Base-by-base conservation (phyloP, 208 protist species). In the Leishmania tarentolae region DNA sequence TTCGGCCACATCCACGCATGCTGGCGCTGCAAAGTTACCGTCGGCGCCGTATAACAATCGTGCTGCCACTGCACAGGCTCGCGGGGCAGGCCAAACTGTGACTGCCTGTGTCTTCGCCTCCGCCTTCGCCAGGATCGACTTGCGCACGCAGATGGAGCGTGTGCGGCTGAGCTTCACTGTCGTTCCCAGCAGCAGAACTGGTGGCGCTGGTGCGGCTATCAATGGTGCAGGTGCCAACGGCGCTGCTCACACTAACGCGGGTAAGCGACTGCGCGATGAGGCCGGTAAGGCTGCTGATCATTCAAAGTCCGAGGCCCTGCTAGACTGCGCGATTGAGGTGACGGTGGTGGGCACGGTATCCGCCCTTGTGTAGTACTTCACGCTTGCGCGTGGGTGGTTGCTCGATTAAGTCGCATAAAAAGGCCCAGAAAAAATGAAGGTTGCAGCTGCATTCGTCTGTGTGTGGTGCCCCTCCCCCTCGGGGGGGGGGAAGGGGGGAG, bases 81-180 rank as follows among this genome's bases (percentile, higher is more conserved):
- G 89, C 11, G 82, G 68, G 66, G 85, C 77, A 4, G 76, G 75
- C 19, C 83, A 63, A 21, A 63, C 79, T 1, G 52, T 59, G 28
- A 57, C 56, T 24, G 83, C 82, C 4, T 70, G 83, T 7, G 74
- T 77, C 19, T 82, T 75, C 9, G n/a, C 75, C 13, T 85, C 79
- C 28, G 66, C 83, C 47, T 92, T 91, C 66, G 82, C 83, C 7
- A 86, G 82, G 68, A 70, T 91, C 19, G 84, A 92, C 52, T 56
- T 92, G 40, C 85, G 86, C 37, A 85, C 91, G 50, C 90, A 93
- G 81, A 83, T 91, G 90, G 90, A 95, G 87, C 75, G 79, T 35
- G 85, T 95, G 73, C 84, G 84, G 69, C 86, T 93, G 44, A 84
- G 87, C 50, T 87, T 91, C 40, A 89, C 86, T 68, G 86, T 96